These are phyloP conservation scores for Helianthus annuus DNA, from an alignment of 129 eudicot genomes.

Conservation along the genomic window DNA sequence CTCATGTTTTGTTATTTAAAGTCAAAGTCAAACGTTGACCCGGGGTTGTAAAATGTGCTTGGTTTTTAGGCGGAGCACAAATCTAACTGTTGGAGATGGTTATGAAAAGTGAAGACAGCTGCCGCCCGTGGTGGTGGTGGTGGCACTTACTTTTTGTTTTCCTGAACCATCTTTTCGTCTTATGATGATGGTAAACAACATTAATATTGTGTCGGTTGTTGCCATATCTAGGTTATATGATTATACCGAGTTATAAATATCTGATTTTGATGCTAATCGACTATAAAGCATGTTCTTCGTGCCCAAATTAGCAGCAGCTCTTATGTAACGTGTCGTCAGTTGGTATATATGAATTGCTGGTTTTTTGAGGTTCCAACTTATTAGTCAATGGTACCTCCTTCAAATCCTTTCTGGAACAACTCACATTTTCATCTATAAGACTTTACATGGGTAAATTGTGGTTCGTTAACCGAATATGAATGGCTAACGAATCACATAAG, in stretches of 20 bases:
- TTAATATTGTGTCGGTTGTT: constrained; percentile 19
- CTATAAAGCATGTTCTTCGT: constrained; percentile 34
- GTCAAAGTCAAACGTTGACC: constrained; percentile 13
- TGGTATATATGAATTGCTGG: constrained; percentile 14
- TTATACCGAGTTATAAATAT: constrained; percentile 18
- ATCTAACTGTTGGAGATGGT: constrained; percentile 47
- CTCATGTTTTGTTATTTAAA: constrained; percentile 21
- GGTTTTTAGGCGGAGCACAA: constrained; percentile 44
- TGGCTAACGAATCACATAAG: neutral
- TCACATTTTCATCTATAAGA: neutral
- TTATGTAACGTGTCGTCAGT: constrained; percentile 4
- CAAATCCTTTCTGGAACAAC: neutral
- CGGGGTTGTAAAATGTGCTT: constrained; percentile 29
- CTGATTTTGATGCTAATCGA: constrained; percentile 33
- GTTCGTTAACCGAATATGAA: neutral
- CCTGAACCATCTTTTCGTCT: constrained; percentile 9
- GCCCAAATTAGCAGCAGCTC: constrained; percentile 11
- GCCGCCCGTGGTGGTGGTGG: constrained; percentile 1
- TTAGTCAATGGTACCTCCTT: neutral
- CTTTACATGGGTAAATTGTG: neutral
- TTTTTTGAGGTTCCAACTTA: neutral
- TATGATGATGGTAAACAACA: constrained; percentile 25
- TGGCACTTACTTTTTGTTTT: constrained; percentile 16
- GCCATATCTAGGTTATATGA: constrained; percentile 9
- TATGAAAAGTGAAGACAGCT: constrained; percentile 27